These are phyloP conservation scores for Lathyrus aphaca DNA, from an alignment of 306 rosid species.

Conservation along the genomic window DNA sequence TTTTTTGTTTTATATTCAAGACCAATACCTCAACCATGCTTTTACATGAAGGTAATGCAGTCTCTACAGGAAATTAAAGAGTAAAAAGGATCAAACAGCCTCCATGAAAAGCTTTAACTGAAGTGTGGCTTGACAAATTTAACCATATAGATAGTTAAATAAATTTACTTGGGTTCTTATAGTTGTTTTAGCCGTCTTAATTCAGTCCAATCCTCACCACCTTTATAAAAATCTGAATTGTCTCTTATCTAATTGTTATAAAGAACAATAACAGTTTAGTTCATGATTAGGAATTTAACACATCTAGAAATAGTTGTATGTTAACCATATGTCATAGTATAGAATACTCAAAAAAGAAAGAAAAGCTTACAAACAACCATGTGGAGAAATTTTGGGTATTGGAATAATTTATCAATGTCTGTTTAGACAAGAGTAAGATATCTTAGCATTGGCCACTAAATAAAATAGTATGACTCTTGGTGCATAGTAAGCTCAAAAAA, in stretches of 20 bases:
- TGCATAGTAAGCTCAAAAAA: not conserved
- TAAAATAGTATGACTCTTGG: conserved; percentile 24
- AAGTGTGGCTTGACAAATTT: conserved; percentile 3
- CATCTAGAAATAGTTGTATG: conserved; percentile 1
- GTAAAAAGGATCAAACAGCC: not conserved
- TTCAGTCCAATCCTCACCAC: conserved; percentile 21
- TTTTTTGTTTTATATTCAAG: conserved; percentile 24
- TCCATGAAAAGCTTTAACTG: conserved; percentile 24
- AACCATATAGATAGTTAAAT: not conserved
- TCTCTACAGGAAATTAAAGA: not conserved
- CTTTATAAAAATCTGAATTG: not conserved
- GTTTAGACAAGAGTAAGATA: not conserved
- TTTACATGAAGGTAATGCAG: conserved; percentile 17
- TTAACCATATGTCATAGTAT: conserved; percentile 18
- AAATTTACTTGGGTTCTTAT: conserved; percentile 2
- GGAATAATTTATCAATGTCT: not conserved
- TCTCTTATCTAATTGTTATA: conserved; percentile 15
- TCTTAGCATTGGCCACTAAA: conserved; percentile 4
- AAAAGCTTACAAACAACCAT: conserved; percentile 32
- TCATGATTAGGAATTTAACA: conserved; percentile 30
- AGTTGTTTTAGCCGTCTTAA: not conserved
- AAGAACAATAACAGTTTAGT: conserved; percentile 3
- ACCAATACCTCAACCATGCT: conserved; percentile 12
- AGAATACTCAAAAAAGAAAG: conserved; percentile 11
- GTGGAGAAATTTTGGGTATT: not conserved